Evolutionary conservation across 495 filamentous ascomycete genomes (phyloP), one percentile per base, ranked within the genome.

Genomic region (Talaromyces borbonicus): DNA sequence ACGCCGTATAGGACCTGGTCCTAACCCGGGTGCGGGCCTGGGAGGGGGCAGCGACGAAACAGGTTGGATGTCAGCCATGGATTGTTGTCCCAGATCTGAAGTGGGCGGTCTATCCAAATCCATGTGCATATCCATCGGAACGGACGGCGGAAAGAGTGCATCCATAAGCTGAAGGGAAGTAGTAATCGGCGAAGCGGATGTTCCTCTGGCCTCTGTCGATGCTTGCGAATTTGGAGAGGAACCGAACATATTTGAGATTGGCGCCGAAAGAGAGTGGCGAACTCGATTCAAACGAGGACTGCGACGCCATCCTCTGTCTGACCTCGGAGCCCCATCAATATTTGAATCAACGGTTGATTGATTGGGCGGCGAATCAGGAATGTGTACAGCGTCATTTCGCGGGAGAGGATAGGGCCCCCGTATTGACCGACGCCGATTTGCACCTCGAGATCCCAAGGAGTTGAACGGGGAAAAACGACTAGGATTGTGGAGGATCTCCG

Each of bases 181-280:
- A n/a, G n/a, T n/a, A n/a, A n/a, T n/a, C n/a, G n/a, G n/a, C n/a
- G n/a, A n/a, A n/a, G n/a, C n/a, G n/a, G n/a, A n/a, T n/a, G n/a
- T n/a, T n/a, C n/a, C n/a, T 19, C 51, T 45, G n/a, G 30, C 43
- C 26, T 52, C 44, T 7, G 51, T 29, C 5, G 38, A 43, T 3
- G 49, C 39, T 23, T 52, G 35, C 33, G 56, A 48, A 3, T 50
- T 53, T 2, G 60, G 30, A 4, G 29, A 5, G 9, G 48, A 5
- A 20, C 67, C 64, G 33, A 72, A 71, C 57, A 72, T 68, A 9
- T 71, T 64, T 30, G 66, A 62, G 22, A 72, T 71, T 1, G 69
- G 69, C 2, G 50, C 60, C 29, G 67, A 65, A 36, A 73, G 31
- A 9, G 69, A 73, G 47, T 71, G 57, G 22, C 67, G 62, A 49